Base-by-base conservation (phyloP, 2,329 filamentous ascomycete genomes). In the Calonectria fujianensis region DNA sequence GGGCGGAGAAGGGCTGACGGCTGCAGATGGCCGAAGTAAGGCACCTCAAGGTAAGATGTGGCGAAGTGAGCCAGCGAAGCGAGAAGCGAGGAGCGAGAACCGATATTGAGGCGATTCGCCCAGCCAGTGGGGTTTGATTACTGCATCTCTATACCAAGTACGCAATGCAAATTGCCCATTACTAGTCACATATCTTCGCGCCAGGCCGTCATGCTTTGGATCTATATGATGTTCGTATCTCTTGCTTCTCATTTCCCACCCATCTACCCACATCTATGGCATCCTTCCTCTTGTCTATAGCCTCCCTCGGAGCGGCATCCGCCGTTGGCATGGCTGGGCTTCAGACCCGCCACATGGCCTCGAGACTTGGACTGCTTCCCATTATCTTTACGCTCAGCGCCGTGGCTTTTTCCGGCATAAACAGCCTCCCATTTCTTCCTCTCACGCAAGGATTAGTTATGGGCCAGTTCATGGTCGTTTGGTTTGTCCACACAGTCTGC, bases 361-460 rank as follows among this genome's bases (percentile, higher is more conserved):
- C 27, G 16, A 24, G 66, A 14, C 51, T 69, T 1, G 66, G 66
- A 32, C 51, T 69, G 35, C 35, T 69, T 27, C 66, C 66, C 66
- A 69, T 69, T 24, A 69, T 69, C 51, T 59, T 69, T 24, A 51
- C 66, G 1, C 32, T 69, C 51, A 69, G 51, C 66, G 51, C 66
- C 10, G 51, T 18, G 16, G 51, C 66, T 13, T 69, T 69, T 3
- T 59, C 66, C 14, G 66, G 66, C n/a, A 69, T 69, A 45, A 69
- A 69, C 51, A 69, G 35, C 37, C 66, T 59, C 18, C 66, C 66
- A 35, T 48, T 59, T 27, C 51, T 50, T 27, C 37, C 66, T 48
- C 66, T 69, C 51, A 24, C 66, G 4, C 66, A 59, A 24, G 66
- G 66, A 13, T 59, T 69, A 27, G 35, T 69, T 69, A 69, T 69